Evolutionary conservation across 345 rosid genomes (phyloP).

Genomic region (Aethionema arabicum): DNA sequence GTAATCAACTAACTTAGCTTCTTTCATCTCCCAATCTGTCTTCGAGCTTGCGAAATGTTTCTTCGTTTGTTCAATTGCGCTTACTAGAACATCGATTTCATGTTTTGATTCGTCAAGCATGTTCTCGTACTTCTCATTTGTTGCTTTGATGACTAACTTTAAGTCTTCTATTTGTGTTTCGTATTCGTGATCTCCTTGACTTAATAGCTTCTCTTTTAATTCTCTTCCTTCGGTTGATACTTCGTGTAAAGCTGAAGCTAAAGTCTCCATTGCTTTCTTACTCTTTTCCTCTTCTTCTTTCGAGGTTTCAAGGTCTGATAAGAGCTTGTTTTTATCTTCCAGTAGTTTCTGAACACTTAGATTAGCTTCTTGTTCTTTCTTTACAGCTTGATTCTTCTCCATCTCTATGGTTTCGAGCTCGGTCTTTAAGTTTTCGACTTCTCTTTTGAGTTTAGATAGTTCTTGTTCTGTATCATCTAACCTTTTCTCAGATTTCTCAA

Average conservation of each 20-base stretch:
- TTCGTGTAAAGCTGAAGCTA: conserved; percentile 94
- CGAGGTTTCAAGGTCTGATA: conserved; percentile 64
- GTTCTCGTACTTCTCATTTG: conserved; percentile 75
- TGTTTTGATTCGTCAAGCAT: conserved; percentile 76
- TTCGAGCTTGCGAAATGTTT: conserved; percentile 55
- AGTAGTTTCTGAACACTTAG: conserved; percentile 61
- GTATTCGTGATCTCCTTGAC: conserved; percentile 71
- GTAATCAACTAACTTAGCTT: conserved; percentile 51
- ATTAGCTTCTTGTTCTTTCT: conserved; percentile 75
- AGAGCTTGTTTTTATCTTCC: conserved; percentile 74
- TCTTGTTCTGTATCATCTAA: conserved; percentile 50
- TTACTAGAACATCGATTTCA: conserved; percentile 59
- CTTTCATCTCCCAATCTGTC: conserved; percentile 80
- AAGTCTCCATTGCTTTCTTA: conserved; percentile 96
- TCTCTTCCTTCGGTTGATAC: conserved; percentile 91
- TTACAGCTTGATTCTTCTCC: conserved; percentile 72
- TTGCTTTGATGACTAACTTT: conserved; percentile 69
- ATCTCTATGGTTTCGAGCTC: conserved; percentile 60
- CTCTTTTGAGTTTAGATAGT: conserved; percentile 43
- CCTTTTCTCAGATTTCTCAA: conserved; percentile 56
- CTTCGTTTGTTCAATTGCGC: conserved; percentile 52
- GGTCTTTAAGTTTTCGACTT: conserved; percentile 51
- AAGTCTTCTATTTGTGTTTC: conserved; percentile 77
- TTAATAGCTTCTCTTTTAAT: conserved; percentile 73
- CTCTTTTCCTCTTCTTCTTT: conserved; percentile 90